Evolutionary conservation across 1,139 yeast species (phyloP), one percentile per base, ranked within the genome.

Genomic region (Geotrichum histeridarum): DNA sequence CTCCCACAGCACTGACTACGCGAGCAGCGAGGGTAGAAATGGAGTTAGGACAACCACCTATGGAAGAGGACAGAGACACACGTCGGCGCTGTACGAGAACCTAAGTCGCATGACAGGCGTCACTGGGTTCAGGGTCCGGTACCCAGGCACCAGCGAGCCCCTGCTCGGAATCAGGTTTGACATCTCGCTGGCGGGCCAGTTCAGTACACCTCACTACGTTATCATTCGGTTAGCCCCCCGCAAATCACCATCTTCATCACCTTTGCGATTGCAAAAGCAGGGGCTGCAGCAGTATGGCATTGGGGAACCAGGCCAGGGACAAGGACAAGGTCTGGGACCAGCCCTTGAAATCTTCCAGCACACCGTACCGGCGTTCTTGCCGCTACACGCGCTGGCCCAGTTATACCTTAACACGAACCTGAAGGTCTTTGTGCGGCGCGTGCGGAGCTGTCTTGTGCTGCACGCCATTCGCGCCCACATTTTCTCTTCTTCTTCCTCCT

Each of bases 81-180:
- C 7, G 3, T 18, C 22, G 8, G 48, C 11, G 30, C 41, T 45
- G 14, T 35, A n/a, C n/a, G 41, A 45, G n/a, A 47, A 48, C n/a
- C 36, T 51, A 1, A 51, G 47, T 30, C 17, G 54, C 22, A 27
- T 51, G 39, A 43, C 50, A 4, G 54, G 54, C 6, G 37, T 51
- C 32, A 51, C 54, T 14, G 54, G 54, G 15, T 51, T 51, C 32
- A n/a, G 32, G 9, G 54, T 51, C 11, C 45, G 18, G 7, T n/a
- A 32, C n/a, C 48, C 48, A 9, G 11, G 18, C 14, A 15, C 31
- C 8, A 14, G 30, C 32, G 41, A 18, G 11, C 32, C 31, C 46
- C 41, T 51, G 54, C 43, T 51, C 8, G 54, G 54, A 4, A 42
- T 51, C 18, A 39, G 54, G 33, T 51, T 47, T 38, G 54, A 51